Percentiles rank a stretch among this genome's conserved stretches.
Evolutionary conservation across 306 rosid species (phyloP).

Genomic region (Dalbergia oliveri): DNA sequence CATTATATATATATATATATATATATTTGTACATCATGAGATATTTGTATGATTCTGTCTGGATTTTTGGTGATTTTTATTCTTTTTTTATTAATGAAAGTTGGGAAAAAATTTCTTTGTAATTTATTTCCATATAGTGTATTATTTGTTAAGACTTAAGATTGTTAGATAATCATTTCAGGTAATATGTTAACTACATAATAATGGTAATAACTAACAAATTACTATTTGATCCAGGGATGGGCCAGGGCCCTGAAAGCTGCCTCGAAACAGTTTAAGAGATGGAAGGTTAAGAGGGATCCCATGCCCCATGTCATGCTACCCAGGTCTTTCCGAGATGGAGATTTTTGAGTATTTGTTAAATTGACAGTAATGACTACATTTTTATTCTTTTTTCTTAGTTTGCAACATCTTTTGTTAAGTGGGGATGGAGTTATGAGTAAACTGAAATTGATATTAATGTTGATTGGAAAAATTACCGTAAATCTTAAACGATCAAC

Average conservation of each 20-base stretch:
- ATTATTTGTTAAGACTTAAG: not conserved
- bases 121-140: not conserved
- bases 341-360: conserved; percentile 10
- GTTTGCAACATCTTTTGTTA: not conserved
- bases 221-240: conserved; percentile 51
- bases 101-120: no score
- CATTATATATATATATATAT: no score
- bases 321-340: conserved; percentile 31
- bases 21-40: no score
- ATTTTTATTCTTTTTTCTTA: not conserved
- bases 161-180: not conserved
- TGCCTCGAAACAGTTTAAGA: conserved; percentile 88
- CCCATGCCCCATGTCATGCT: conserved; percentile 62
- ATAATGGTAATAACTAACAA: not conserved
- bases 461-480: no score
- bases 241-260: conserved; percentile 84
- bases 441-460: no score
- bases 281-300: conserved; percentile 71
- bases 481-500: no score
- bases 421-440: not conserved
- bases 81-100: not conserved
- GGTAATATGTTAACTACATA: not conserved
- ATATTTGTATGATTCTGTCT: not conserved
- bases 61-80: not conserved
- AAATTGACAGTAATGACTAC: not conserved